A percentile compares a stretch with the other conserved stretches of the same genome.
Evolutionary conservation across 2,329 filamentous ascomycete genomes (phyloP).

Genomic region (Zasmidium citrigriseum): DNA sequence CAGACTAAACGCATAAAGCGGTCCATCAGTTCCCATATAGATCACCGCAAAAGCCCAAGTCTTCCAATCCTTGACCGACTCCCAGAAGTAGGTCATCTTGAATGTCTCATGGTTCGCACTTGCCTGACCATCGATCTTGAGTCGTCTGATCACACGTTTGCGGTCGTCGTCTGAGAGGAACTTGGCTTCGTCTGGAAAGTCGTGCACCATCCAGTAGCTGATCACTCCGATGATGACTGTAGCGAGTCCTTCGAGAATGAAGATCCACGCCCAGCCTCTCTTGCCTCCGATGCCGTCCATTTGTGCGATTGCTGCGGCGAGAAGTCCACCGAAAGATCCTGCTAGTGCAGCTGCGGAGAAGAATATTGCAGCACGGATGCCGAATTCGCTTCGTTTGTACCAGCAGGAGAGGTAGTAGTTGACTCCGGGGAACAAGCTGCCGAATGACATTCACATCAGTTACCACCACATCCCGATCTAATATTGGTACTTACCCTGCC

Average conservation of each 20-base stretch:
- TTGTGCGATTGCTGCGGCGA: conserved; percentile 69
- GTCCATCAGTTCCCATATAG: conserved; percentile 74
- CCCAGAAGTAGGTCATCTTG: conserved; percentile 70
- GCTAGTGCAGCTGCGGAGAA: conserved; percentile 80
- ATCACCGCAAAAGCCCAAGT: conserved; percentile 74
- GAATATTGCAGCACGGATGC: conserved; percentile 77
- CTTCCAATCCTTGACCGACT: conserved; percentile 78
- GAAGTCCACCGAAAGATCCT: conserved; percentile 73
- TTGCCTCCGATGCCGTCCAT: conserved; percentile 64
- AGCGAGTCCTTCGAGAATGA: conserved; percentile 59
- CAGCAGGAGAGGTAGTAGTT: conserved; percentile 82
- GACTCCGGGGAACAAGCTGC: conserved; percentile 63
- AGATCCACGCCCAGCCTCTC: conserved; percentile 24
- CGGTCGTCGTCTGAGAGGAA: conserved; percentile 74
- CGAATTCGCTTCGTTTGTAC: conserved; percentile 78
- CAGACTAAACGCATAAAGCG: conserved; percentile 73
- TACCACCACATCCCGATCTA: too few relatives aligned
- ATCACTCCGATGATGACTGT: conserved; percentile 68
- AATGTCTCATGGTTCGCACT: conserved; percentile 76
- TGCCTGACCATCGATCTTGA: conserved; percentile 70
- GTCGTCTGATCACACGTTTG: conserved; percentile 68
- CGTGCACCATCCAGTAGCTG: conserved; percentile 77
- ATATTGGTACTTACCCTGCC: too few relatives aligned
- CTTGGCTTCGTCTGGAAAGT: conserved; percentile 70
- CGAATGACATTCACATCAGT: too few relatives aligned